Base-by-base conservation (phyloP, 106 monocot genomes). In the Dactylorhiza incarnata region DNA sequence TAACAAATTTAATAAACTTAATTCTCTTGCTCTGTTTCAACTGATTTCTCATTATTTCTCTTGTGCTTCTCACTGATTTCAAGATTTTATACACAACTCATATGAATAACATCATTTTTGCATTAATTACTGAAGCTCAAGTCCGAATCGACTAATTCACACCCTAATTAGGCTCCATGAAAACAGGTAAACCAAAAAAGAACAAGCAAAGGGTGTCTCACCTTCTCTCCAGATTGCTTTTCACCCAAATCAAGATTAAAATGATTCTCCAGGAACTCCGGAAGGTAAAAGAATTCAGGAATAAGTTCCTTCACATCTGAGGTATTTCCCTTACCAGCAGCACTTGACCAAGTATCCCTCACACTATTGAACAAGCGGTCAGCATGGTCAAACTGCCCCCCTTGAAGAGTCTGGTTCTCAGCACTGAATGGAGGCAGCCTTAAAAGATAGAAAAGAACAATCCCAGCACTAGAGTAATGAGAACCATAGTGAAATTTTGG, bases 401-500 rank as follows among this genome's bases (percentile, higher is more conserved):
- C 99, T 79, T 99, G 99, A 29, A 99, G 75, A 80, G 88, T 99
- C 58, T 99, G 91, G 53, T 99, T 99, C 82, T 94, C 94, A 68
- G 77, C 52, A 77, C 99, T 99, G 48, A 94, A 94, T 9, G 99
- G 94, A 37, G 99, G 99, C 65, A 99, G 45, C 45, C 99, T 85
- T 56, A 99, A 69, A 68, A 99, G 94, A 82, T 99, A 99, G 78
- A 99, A 99, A 74, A 97, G 87, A 51, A 97, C 97, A 78, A 94
- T 97, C 47, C 97, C 97, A 43, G 97, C 97, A 86, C 94, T 94
- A 44, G 97, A 97, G 83, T 97, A 97, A 73, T 97, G 97, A 26
- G 97, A 97, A 65, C 97, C 97, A 79, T 97, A 97, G 56, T 97
- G 97, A 83, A 97, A 97, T 59, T 97, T 97, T 8, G 97, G 97